Base-by-base conservation (phyloP, 2,329 filamentous ascomycete species). In the Botrytis porri region DNA sequence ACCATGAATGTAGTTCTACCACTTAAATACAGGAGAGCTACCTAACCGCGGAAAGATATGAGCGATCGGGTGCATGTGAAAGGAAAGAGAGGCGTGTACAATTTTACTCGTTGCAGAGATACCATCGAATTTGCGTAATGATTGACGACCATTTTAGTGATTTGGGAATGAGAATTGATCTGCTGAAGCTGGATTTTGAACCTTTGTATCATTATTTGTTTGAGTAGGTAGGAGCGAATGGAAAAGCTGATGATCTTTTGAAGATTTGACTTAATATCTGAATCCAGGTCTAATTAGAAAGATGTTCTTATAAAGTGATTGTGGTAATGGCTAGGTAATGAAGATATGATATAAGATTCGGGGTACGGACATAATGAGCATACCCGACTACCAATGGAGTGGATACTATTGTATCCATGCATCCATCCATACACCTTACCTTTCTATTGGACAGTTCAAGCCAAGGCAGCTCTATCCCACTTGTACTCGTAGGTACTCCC, bases 1-100 rank as follows among this genome's bases (percentile, higher is more conserved):
- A 72, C 32, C 32, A 22, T 48, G 39, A n/a, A 45, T 70, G 7
- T 22, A 72, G 70, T 72, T 72, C 32, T 72, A 72, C 35, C 66
- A 66, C 14, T 60, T 72, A 32, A n/a, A 29, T 18, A 45, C 39
- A 22, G 41, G 25, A 12, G 45, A 45, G 29, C 20, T 57, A 5
- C 48, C n/a, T 69, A 43, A 43, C 57, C 65, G 20, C 18, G 18
- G 8, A 16, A 69, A 59, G 39, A 10, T n/a, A 32, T 69, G 45
- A 66, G n/a, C 12, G 16, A 54, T 14, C 9, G 1, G 10, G n/a
- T 1, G 14, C 43, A 57, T 43, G 18, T 41, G 37, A 37, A 41
- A 57, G n/a, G 18, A 35, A 37, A 9, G 18, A 9, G n/a, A 7
- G 1, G 7, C 12, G 43, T 64, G 61, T 43, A 20, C 5, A 32